Evolutionary conservation across 176 grass and related monocot species (phyloP), one percentile per base, ranked within the genome.

Genomic region (Aegilops tauschii): DNA sequence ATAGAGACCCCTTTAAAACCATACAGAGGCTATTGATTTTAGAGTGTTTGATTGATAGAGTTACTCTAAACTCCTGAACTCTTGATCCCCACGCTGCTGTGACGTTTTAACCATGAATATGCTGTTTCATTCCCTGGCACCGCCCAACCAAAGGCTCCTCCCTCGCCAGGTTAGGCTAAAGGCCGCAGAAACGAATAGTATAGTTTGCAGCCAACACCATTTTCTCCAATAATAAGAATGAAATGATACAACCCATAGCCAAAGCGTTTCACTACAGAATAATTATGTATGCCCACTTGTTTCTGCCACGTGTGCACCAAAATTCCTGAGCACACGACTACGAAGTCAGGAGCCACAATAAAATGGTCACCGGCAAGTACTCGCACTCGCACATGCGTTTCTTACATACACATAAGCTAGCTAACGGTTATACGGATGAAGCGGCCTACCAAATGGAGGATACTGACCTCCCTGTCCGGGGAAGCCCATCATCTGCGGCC

Each of bases 401-500:
- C 8, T 20, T 68, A 58, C 18, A 59, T 18, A 80, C 25, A 36
- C 31, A 40, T 17, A 50, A 52, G 16, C 49, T 21, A 47, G 32
- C 82, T 85, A 92, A 37, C 25, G 50, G 40, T 58, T 59, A 50
- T 80, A 89, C 0, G 90, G 87, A 74, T 69, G 83, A 49, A 59
- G 54, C 9, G 5, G 78, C 0, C 71, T 73, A 11, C 68, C 81
- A 86, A 86, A 86, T 29, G 67, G 87, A 74, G 65, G 73, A 37
- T 89, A 80, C 65, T 61, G 90, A 0, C 86, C 79, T 74, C 90
- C 79, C 34, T 83, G 90, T 34, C 80, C 83, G 7, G 83, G 56
- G 7, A 88, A 88, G 28, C 8, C 78, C 90, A 86, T 92, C 78
- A 83, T 86, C 82, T 82, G 85, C 36, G 85, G 81, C 27, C 82